Evolutionary conservation across 768 basidiomycete species (phyloP).

Genomic region (Mycena chlorophos): DNA sequence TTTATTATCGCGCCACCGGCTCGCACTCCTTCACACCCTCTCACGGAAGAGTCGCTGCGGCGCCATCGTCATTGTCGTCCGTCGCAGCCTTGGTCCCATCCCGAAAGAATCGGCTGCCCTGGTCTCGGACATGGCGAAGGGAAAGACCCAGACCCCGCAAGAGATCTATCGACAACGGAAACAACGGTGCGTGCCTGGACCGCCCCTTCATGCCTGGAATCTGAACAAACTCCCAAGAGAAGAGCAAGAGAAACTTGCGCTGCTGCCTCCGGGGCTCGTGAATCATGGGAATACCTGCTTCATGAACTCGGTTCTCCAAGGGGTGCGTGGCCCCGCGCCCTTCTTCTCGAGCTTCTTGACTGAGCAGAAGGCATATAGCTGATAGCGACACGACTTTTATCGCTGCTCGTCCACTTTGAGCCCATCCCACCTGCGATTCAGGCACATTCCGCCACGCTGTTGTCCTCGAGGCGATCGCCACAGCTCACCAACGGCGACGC

Average conservation of each 20-base stretch:
- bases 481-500: constrained; percentile 68
- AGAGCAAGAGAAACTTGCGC: constrained; percentile 58
- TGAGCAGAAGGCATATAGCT: constrained; percentile 43
- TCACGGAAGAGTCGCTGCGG: too few relatives aligned
- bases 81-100: too few relatives aligned
- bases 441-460: constrained; percentile 37
- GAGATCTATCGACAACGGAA: constrained; percentile 61
- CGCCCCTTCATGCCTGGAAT: not conserved
- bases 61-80: too few relatives aligned
- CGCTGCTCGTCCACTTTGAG: constrained; percentile 56
- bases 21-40: too few relatives aligned
- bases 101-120: too few relatives aligned
- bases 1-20: too few relatives aligned
- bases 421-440: constrained; percentile 47
- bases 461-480: constrained; percentile 57
- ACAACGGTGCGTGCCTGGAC: constrained; percentile 26
- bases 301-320: constrained; percentile 94
- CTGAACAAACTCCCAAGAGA: constrained; percentile 39
- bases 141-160: constrained; percentile 59
- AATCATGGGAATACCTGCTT: constrained; percentile 93
- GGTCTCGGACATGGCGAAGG: constrained; percentile 47
- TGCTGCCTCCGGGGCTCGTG: constrained; percentile 69
- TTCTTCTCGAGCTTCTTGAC: constrained; percentile 19
- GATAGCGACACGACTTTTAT: constrained; percentile 63
- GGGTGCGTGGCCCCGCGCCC: constrained; percentile 55